Conservation (phyloP, 2,329 filamentous ascomycete genomes). For the Fusarium oxysporum region DNA sequence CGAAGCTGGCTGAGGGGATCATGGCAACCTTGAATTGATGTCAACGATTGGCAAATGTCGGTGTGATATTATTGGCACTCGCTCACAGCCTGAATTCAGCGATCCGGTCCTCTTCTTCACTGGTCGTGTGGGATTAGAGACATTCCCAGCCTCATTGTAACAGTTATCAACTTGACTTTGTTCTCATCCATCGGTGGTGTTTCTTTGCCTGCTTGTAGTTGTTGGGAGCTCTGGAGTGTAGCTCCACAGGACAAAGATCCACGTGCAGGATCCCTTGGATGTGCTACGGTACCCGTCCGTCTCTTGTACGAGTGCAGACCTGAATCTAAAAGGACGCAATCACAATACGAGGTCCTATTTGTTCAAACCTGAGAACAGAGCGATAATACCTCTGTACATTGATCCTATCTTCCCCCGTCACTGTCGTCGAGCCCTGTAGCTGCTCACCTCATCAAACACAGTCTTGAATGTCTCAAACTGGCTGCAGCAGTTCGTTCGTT, state of each 20-base stretch:
- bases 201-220: not conserved
- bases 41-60: slow-evolving; percentile 43
- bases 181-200: not conserved
- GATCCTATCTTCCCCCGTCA: slow-evolving; percentile 11
- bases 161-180: slow-evolving; percentile 6
- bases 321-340: not conserved
- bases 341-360: not conserved
- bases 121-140: slow-evolving; percentile 24
- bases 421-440: slow-evolving; percentile 21
- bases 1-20: slow-evolving; percentile 6
- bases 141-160: slow-evolving; percentile 34
- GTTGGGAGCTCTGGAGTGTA: not conserved
- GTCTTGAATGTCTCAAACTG: slow-evolving; percentile 26
- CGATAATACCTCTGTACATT: not conserved
- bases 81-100: slow-evolving; percentile 26
- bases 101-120: slow-evolving; percentile 29
- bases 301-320: slow-evolving; percentile 1
- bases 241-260: slow-evolving; percentile 23
- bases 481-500: slow-evolving; percentile 42
- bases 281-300: slow-evolving; percentile 15
- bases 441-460: not conserved
- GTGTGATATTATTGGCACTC: slow-evolving; percentile 38
- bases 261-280: slow-evolving; percentile 22
- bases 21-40: slow-evolving; percentile 21
- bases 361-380: not conserved